Conservation (phyloP, 305 asterid genomes). For the Solanum aculeatissimum region DNA sequence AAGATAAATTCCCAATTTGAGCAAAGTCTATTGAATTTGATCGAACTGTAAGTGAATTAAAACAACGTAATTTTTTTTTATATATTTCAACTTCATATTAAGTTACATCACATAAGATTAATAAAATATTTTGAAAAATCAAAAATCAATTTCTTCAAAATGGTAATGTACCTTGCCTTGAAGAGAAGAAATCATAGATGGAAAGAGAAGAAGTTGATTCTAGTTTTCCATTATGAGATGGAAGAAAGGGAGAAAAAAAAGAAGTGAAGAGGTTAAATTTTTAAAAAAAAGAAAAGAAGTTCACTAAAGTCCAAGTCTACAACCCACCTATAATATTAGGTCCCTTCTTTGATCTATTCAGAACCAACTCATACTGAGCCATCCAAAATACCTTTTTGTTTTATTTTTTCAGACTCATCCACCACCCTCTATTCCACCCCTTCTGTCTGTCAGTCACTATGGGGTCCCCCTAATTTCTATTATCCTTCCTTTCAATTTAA, state of each 20-base stretch:
- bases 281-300: not conserved
- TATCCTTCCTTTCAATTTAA: not conserved
- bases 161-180: not conserved
- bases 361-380: conserved; percentile 16
- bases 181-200: not conserved
- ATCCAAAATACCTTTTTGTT: conserved; percentile 17
- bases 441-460: not conserved
- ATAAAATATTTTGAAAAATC: too few species aligned
- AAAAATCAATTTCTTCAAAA: not conserved
- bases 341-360: conserved; percentile 6
- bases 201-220: not conserved
- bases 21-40: too few species aligned
- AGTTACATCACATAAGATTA: not conserved
- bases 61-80: rapidly evolving
- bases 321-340: not conserved
- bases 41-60: too few species aligned
- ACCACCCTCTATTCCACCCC: not conserved
- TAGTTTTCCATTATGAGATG: not conserved
- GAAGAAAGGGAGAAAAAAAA: not conserved
- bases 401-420: not conserved
- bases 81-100: not conserved
- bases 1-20: too few species aligned
- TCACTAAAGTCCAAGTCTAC: conserved; percentile 7
- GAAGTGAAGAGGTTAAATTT: too few species aligned
- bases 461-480: not conserved